Percentiles rank a stretch among this genome's conserved stretches.
Evolutionary conservation across 139 green algal genomes (phyloP).

Genomic region (Chlorella sp.): DNA sequence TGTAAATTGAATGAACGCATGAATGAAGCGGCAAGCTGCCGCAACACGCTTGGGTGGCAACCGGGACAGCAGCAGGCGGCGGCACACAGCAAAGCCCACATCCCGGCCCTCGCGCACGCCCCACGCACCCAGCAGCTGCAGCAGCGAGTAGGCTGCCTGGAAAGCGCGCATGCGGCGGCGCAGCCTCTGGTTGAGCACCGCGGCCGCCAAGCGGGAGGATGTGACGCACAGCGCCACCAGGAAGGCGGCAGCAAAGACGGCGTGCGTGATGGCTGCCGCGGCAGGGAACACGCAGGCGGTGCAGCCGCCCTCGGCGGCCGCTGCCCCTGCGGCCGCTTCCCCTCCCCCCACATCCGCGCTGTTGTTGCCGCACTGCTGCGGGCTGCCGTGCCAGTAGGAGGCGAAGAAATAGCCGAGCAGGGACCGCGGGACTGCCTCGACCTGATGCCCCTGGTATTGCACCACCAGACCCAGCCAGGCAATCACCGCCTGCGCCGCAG

Average conservation of each 20-base stretch:
- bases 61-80: not conserved
- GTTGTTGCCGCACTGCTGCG: conserved; percentile 33
- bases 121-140: conserved; percentile 13
- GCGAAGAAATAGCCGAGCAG: conserved; percentile 49
- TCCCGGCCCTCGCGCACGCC: not conserved
- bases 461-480: conserved; percentile 42
- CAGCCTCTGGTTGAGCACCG: conserved; percentile 42
- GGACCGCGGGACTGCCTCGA: conserved; percentile 28
- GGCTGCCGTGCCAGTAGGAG: conserved; percentile 30
- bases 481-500: conserved; percentile 22
- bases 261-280: conserved; percentile 36
- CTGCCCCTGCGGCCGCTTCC: not conserved
- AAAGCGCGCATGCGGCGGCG: conserved; percentile 20
- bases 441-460: not conserved
- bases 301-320: not conserved
- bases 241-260: not conserved
- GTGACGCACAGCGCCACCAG: conserved; percentile 29
- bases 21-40: too few relatives aligned
- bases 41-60: too few relatives aligned
- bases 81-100: not conserved
- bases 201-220: not conserved
- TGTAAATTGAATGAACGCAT: too few relatives aligned
- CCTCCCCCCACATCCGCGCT: not conserved
- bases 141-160: not conserved
- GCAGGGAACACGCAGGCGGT: conserved; percentile 44